Conservation (phyloP, 2,329 filamentous ascomycete species). For the Teratosphaeria epicoccoides region DNA sequence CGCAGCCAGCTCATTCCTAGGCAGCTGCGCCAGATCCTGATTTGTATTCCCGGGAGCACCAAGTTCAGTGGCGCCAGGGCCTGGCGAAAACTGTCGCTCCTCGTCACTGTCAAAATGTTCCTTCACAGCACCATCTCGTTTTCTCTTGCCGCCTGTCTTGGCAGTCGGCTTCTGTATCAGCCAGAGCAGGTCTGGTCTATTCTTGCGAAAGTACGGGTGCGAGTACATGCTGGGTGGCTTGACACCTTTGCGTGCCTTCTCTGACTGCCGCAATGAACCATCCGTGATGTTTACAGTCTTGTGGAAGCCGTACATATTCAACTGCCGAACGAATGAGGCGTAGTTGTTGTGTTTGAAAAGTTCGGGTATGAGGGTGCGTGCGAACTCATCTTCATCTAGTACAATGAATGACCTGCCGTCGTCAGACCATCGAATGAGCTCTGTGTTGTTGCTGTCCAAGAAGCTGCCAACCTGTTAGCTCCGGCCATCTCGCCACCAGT, state of each 20-base stretch:
- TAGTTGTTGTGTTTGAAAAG: slow-evolving; percentile 74
- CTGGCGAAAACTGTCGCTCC: slow-evolving; percentile 30
- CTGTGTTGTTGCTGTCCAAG: slow-evolving; percentile 83
- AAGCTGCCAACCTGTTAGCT: slow-evolving; percentile 50
- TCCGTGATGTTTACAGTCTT: slow-evolving; percentile 64
- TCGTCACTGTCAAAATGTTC: slow-evolving; percentile 66
- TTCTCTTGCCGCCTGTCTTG: slow-evolving; percentile 41
- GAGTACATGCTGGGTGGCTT: slow-evolving; percentile 98
- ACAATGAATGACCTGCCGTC: slow-evolving; percentile 95
- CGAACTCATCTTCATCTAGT: slow-evolving; percentile 85
- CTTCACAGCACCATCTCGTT: slow-evolving; percentile 48
- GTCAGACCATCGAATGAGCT: slow-evolving; percentile 93
- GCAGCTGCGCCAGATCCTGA: slow-evolving; percentile 43
- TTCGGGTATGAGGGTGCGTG: slow-evolving; percentile 61
- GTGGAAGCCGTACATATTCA: slow-evolving; percentile 49
- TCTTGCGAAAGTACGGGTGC: slow-evolving; percentile 90
- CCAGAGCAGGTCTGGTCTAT: slow-evolving; percentile 86
- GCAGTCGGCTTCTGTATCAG: slow-evolving; percentile 91
- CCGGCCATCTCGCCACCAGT: background rate
- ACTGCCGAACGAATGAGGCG: slow-evolving; percentile 63
- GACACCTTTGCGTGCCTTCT: slow-evolving; percentile 81
- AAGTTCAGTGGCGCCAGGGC: slow-evolving; percentile 17
- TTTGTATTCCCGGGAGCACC: slow-evolving; percentile 25
- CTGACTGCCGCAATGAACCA: slow-evolving; percentile 94
- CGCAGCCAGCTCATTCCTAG: slow-evolving; percentile 62